These are phyloP conservation scores for Pleurotus citrinopileatus DNA, from an alignment of 768 basidiomycete species.

Conservation along the genomic window DNA sequence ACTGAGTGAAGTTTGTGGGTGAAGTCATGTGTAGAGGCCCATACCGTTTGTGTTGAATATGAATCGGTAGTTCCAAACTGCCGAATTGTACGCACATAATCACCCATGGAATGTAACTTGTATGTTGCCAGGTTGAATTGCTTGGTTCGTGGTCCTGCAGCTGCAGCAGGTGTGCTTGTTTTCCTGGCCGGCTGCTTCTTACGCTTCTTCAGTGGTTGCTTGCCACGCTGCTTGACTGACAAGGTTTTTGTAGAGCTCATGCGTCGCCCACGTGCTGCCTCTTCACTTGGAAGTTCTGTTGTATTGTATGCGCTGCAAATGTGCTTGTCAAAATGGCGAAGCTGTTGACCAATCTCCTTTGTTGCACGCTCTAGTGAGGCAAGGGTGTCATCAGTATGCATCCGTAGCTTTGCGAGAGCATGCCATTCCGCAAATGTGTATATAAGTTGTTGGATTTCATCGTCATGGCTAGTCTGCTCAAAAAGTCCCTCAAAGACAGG, in stretches of 20 bases:
- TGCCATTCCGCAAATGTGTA: slow-evolving; percentile 30
- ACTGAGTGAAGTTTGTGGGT: neutral
- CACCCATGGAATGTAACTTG: slow-evolving; percentile 13
- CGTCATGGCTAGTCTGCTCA: slow-evolving; percentile 16
- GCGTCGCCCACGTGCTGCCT: slow-evolving; percentile 12
- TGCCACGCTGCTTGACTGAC: slow-evolving; percentile 14
- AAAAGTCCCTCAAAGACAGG: slow-evolving; percentile 37
- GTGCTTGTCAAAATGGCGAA: slow-evolving; percentile 28
- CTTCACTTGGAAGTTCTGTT: neutral
- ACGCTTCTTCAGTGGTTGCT: slow-evolving; percentile 17
- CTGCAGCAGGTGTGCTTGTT: slow-evolving; percentile 7
- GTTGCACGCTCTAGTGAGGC: slow-evolving; percentile 23
- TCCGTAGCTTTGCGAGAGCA: slow-evolving; percentile 28
- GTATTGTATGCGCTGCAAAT: slow-evolving; percentile 19
- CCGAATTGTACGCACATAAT: slow-evolving; percentile 1
- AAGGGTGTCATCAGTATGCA: slow-evolving; percentile 27
- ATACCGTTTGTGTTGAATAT: slow-evolving; percentile 10
- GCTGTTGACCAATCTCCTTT: slow-evolving; percentile 20
- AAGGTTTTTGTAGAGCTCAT: no score
- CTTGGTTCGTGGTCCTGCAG: neutral
- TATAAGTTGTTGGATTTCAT: slow-evolving; percentile 19
- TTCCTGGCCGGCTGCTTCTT: slow-evolving; percentile 9
- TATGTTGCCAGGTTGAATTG: slow-evolving; percentile 10
- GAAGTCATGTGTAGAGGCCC: neutral
- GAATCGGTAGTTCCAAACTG: slow-evolving; percentile 11